Conservation (phyloP, 2,329 filamentous ascomycete genomes). For the Apiospora rasikravindrae region DNA sequence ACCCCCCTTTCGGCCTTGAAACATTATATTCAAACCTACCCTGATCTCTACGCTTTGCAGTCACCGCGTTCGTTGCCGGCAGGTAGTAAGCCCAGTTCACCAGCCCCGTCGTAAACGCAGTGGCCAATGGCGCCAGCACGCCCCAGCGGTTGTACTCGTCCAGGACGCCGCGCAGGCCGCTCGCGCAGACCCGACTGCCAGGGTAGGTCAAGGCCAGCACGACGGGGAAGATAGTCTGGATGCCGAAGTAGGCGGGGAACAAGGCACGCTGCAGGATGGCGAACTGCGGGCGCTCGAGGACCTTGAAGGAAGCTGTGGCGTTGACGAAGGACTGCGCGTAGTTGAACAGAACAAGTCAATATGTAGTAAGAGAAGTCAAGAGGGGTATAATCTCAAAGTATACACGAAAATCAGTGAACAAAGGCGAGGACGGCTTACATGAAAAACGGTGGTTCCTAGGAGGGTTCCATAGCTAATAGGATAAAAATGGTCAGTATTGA, state of each 20-base stretch:
- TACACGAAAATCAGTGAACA: neutral
- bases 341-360: neutral
- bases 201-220: slow-evolving; percentile 82
- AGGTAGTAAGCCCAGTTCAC: slow-evolving; percentile 74
- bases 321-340: slow-evolving; percentile 71
- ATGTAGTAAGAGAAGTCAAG: neutral
- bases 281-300: slow-evolving; percentile 81
- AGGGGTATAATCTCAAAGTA: neutral
- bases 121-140: slow-evolving; percentile 71
- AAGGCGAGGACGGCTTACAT: slow-evolving; percentile 55
- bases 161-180: slow-evolving; percentile 61
- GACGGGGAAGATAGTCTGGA: slow-evolving; percentile 79
- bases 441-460: slow-evolving; percentile 85
- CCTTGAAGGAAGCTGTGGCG: slow-evolving; percentile 76
- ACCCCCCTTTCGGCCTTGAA: no score
- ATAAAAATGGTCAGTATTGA: neutral
- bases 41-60: slow-evolving; percentile 78
- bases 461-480: slow-evolving; percentile 79
- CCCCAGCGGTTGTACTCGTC: slow-evolving; percentile 64
- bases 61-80: slow-evolving; percentile 75
- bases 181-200: slow-evolving; percentile 55
- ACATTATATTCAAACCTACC: slow-evolving; percentile 56
- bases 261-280: slow-evolving; percentile 77
- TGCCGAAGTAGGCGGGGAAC: slow-evolving; percentile 87
- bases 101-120: slow-evolving; percentile 73